A percentile compares a stretch with the other conserved stretches of the same genome.
phyloP scores from a whole-genome alignment of 257 asterid genomes.

The Agastache rugosa region DNA sequence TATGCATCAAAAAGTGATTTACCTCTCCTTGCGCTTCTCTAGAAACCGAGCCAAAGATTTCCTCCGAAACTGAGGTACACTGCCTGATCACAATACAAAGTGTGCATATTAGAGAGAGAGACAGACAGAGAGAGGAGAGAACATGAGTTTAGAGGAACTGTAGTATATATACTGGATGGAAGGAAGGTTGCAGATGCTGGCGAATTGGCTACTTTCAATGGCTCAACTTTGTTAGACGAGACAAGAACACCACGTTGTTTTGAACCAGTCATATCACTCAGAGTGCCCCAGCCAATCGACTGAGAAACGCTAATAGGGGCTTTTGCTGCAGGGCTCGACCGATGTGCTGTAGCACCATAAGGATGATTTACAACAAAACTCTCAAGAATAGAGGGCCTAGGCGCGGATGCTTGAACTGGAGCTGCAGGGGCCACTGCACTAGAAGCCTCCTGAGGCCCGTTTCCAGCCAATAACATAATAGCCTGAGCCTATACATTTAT shows the following conservation, averaged over 20 bases:
- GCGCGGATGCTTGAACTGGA: constrained; percentile 57
- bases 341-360: constrained; percentile 36
- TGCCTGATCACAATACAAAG: constrained; percentile 40
- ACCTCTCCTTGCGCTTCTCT: constrained; percentile 97
- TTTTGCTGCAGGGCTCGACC: constrained; percentile 44
- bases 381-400: constrained; percentile 52
- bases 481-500: constrained; percentile 72
- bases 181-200: constrained; percentile 39
- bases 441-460: constrained; percentile 55
- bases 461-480: constrained; percentile 89
- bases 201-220: constrained; percentile 42
- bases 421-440: constrained; percentile 42
- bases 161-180: constrained; percentile 47
- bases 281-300: constrained; percentile 38
- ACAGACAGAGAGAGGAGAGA: not conserved
- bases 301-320: constrained; percentile 44
- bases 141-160: constrained; percentile 8
- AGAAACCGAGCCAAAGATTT: constrained; percentile 88
- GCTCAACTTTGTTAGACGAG: constrained; percentile 48
- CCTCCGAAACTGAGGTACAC: constrained; percentile 84
- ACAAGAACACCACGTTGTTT: constrained; percentile 42
- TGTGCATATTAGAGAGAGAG: not conserved
- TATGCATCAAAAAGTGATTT: constrained; percentile 17
- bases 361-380: constrained; percentile 51
- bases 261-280: constrained; percentile 34